phyloP scores from a whole-genome alignment of 169 alveolate genomes.

The Ichthyophthirius multifiliis region DNA sequence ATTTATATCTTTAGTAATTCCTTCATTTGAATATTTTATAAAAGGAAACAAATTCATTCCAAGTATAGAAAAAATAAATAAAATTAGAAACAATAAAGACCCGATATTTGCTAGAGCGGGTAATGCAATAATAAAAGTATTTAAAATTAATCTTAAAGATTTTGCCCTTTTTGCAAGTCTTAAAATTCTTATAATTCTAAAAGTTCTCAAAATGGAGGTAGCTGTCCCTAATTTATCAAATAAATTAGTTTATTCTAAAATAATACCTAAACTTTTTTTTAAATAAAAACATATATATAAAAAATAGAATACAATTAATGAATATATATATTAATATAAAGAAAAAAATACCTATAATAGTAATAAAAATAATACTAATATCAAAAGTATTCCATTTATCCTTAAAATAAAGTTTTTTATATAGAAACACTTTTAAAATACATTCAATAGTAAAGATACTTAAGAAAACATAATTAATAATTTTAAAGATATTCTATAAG shows the following conservation, averaged over 20 bases:
- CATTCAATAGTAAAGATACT: slow-evolving; percentile 42
- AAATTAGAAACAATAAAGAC: slow-evolving; percentile 38
- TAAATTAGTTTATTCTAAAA: background rate
- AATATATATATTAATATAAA: too few relatives aligned
- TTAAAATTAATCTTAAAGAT: slow-evolving; percentile 26
- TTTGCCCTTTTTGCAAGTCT: slow-evolving; percentile 46
- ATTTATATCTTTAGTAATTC: background rate
- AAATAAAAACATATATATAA: too few relatives aligned
- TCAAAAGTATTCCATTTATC: slow-evolving; percentile 15
- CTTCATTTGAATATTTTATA: slow-evolving; percentile 7
- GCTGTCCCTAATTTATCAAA: background rate
- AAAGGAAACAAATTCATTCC: slow-evolving; percentile 49
- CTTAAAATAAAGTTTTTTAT: slow-evolving; percentile 24
- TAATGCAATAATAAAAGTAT: slow-evolving; percentile 37
- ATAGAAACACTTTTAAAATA: slow-evolving; percentile 34
- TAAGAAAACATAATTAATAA: slow-evolving; percentile 35
- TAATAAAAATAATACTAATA: slow-evolving; percentile 24
- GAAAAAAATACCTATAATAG: slow-evolving; percentile 22
- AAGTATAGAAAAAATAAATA: slow-evolving; percentile 46
- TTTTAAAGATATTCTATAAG: background rate
- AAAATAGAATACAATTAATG: too few relatives aligned
- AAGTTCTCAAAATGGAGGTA: slow-evolving; percentile 38
- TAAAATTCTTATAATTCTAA: slow-evolving; percentile 48
- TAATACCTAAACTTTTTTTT: background rate
- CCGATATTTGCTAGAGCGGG: slow-evolving; percentile 62